Evolutionary conservation across 2,329 filamentous ascomycete genomes (phyloP).

Genomic region (Chalaropsis thielavioides): DNA sequence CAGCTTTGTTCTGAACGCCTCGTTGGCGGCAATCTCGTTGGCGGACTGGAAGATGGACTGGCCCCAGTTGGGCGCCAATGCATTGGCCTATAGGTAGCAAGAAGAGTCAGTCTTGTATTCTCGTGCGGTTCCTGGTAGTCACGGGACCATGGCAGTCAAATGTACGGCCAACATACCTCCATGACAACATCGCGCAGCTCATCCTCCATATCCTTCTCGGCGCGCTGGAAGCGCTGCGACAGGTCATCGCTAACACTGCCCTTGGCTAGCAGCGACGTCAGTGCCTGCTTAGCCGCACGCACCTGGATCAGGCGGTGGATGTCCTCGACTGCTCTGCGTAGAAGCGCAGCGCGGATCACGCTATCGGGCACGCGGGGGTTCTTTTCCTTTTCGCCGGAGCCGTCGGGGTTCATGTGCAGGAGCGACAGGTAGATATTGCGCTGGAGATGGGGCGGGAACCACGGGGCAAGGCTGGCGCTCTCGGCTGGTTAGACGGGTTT

Average conservation of each 20-base stretch:
- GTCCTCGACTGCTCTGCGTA: slow-evolving; percentile 82
- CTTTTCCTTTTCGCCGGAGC: slow-evolving; percentile 58
- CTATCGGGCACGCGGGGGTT: slow-evolving; percentile 60
- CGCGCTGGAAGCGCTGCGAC: slow-evolving; percentile 80
- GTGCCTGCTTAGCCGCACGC: slow-evolving; percentile 73
- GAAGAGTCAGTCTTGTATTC: not conserved
- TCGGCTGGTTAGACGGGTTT: slow-evolving; percentile 37
- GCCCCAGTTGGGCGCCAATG: slow-evolving; percentile 77
- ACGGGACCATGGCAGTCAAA: not conserved
- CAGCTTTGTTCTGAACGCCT: slow-evolving; percentile 57
- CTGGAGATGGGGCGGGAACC: slow-evolving; percentile 83
- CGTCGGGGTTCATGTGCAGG: slow-evolving; percentile 56
- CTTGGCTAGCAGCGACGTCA: slow-evolving; percentile 67
- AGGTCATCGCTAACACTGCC: slow-evolving; percentile 93
- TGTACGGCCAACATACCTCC: slow-evolving; percentile 47
- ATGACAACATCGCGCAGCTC: slow-evolving; percentile 87
- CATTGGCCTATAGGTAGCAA: slow-evolving; percentile 58
- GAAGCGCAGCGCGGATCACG: slow-evolving; percentile 71
- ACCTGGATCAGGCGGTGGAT: slow-evolving; percentile 84
- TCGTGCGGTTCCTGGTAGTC: not conserved
- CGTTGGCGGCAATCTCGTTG: slow-evolving; percentile 87
- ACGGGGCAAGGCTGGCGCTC: slow-evolving; percentile 75
- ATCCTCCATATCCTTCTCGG: slow-evolving; percentile 95
- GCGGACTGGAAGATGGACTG: slow-evolving; percentile 93
- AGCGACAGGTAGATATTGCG: slow-evolving; percentile 91